These are phyloP conservation scores for Thermochaetoides dissita DNA, from an alignment of 2,329 filamentous ascomycete species.

Conservation along the genomic window DNA sequence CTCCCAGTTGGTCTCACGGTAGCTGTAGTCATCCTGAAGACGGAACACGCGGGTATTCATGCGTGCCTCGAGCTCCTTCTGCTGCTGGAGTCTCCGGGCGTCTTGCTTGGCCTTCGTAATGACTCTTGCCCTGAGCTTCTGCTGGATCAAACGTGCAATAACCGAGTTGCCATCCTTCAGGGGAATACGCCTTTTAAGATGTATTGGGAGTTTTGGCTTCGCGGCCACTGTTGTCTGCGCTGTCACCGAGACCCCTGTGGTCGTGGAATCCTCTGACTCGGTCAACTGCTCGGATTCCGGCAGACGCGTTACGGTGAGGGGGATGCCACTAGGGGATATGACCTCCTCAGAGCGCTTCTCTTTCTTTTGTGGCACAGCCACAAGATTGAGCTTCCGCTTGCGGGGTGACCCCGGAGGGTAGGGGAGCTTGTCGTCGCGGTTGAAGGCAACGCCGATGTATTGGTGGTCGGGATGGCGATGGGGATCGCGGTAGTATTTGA, in stretches of 20 bases:
- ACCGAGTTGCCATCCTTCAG: slow-evolving; percentile 12
- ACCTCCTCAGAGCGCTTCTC: slow-evolving; percentile 21
- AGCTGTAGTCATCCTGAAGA: slow-evolving; percentile 41
- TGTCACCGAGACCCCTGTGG: background rate
- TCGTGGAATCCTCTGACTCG: background rate
- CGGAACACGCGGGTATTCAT: slow-evolving; percentile 30
- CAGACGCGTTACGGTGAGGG: slow-evolving; percentile 19
- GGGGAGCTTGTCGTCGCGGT: slow-evolving; percentile 68
- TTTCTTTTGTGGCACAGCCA: slow-evolving; percentile 31
- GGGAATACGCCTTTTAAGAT: background rate
- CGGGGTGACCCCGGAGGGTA: slow-evolving; percentile 60
- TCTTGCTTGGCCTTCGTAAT: slow-evolving; percentile 7
- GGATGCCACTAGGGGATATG: slow-evolving; percentile 24
- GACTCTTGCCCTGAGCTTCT: slow-evolving; percentile 12
- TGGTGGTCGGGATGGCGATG: slow-evolving; percentile 68
- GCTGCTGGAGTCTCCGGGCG: slow-evolving; percentile 9
- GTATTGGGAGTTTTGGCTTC: too few relatives aligned
- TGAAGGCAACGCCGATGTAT: slow-evolving; percentile 87
- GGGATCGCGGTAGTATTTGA: slow-evolving; percentile 93
- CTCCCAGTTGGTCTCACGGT: slow-evolving; percentile 46
- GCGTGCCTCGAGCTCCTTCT: slow-evolving; percentile 27
- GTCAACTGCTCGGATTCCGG: background rate
- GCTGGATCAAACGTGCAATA: slow-evolving; percentile 11
- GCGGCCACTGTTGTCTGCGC: background rate
- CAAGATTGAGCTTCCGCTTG: slow-evolving; percentile 62